Percentiles rank a stretch among this genome's conserved stretches.
Conservation (phyloP, 2,329 filamentous ascomycete genomes). For the Talaromyces sp. region DNA sequence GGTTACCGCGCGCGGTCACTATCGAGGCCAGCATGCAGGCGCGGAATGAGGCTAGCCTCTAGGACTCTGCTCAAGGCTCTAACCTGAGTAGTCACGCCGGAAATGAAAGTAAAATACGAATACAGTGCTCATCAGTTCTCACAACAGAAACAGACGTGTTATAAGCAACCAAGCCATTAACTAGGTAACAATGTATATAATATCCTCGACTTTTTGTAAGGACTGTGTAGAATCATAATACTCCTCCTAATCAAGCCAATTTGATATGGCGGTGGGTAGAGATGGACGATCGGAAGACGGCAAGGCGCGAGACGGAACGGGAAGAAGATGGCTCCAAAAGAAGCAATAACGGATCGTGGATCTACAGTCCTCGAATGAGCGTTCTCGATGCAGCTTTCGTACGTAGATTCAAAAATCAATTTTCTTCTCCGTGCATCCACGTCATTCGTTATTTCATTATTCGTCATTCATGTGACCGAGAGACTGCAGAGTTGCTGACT, state of each 20-base stretch:
- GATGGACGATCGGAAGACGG: slow-evolving; percentile 14
- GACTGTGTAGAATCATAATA: not conserved
- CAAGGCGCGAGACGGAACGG: slow-evolving; percentile 13
- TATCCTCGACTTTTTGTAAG: not conserved
- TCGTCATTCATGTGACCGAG: slow-evolving; percentile 7
- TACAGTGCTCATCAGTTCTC: not conserved
- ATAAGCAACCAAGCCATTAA: not conserved
- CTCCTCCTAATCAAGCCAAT: not conserved
- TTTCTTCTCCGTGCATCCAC: slow-evolving; percentile 2
- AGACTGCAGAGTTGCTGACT: not conserved
- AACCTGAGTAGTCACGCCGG: not conserved
- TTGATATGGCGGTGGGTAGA: not conserved
- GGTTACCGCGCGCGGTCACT: slow-evolving; percentile 11
- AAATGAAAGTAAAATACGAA: not conserved
- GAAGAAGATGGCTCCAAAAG: slow-evolving; percentile 13
- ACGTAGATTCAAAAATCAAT: not conserved
- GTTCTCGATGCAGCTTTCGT: not conserved
- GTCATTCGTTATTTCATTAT: slow-evolving; percentile 10
- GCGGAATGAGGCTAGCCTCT: slow-evolving; percentile 8
- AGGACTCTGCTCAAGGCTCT: not conserved
- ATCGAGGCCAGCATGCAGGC: slow-evolving; percentile 10
- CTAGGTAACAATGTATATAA: too few species aligned
- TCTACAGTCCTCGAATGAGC: slow-evolving; percentile 13
- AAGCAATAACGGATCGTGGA: slow-evolving; percentile 13
- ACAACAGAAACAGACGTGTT: not conserved